phyloP scores from a whole-genome alignment of 2,329 filamentous ascomycete genomes.

The Penicillium sp. region DNA sequence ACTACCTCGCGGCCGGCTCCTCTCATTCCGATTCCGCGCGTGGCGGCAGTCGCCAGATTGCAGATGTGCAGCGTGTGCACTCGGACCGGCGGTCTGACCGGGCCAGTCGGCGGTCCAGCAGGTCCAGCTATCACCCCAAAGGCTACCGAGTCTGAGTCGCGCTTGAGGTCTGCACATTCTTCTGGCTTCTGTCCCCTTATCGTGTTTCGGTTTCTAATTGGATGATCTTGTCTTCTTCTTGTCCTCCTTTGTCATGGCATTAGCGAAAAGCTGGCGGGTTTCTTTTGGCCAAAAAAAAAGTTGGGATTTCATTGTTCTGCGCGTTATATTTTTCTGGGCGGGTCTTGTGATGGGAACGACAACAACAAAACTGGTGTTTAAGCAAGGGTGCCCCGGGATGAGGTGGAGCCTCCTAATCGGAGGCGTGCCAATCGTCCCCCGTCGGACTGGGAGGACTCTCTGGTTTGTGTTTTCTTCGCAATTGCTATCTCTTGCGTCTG shows the following conservation, averaged over 20 bases:
- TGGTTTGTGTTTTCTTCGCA: constrained; percentile 22
- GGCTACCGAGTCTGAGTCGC: constrained; percentile 10
- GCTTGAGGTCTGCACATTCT: not conserved
- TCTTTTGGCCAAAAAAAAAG: constrained; percentile 15
- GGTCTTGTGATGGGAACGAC: constrained; percentile 17
- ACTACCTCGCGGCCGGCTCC: constrained; percentile 37
- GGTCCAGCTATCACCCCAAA: constrained; percentile 36
- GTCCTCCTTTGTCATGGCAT: constrained; percentile 9
- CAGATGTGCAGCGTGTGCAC: constrained; percentile 32
- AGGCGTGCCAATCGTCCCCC: constrained; percentile 1
- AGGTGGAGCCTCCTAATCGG: not conserved
- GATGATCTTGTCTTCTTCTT: constrained; percentile 10
- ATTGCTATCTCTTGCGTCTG: constrained; percentile 22
- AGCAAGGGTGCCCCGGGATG: constrained; percentile 14
- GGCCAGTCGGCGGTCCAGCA: too few species aligned
- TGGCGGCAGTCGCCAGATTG: constrained; percentile 30
- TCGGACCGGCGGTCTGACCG: too few species aligned
- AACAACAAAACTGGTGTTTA: constrained; percentile 20
- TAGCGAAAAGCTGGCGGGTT: constrained; percentile 8
- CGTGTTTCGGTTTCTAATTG: constrained; percentile 7
- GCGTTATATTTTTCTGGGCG: constrained; percentile 7
- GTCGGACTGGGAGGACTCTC: constrained; percentile 23
- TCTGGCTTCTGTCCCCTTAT: constrained; percentile 2
- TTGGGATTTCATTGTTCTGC: constrained; percentile 8
- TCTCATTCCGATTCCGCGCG: constrained; percentile 33